These are phyloP conservation scores for Leishmania aethiopica DNA, from an alignment of 208 protist species.

Conservation along the genomic window DNA sequence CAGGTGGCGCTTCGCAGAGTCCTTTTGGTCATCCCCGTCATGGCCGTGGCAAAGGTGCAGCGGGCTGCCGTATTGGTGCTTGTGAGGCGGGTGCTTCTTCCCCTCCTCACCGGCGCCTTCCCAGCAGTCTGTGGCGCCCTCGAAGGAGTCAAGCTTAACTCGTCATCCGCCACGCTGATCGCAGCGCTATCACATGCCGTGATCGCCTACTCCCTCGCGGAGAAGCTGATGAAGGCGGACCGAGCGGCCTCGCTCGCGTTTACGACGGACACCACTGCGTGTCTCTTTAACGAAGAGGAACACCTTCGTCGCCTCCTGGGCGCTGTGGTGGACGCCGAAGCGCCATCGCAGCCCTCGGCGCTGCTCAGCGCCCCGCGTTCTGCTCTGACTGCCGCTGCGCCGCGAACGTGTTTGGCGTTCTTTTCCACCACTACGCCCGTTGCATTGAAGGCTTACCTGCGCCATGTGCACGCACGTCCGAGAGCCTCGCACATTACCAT, in stretches of 20 bases:
- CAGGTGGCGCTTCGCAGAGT: constrained; percentile 12
- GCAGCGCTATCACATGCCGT: background rate
- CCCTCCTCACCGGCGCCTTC: constrained; percentile 6
- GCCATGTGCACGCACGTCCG: background rate
- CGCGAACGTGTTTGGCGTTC: constrained; percentile 5
- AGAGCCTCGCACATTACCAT: constrained; percentile 9
- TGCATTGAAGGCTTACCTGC: constrained; percentile 17
- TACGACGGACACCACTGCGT: background rate
- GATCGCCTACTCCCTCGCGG: background rate
- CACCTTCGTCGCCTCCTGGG: background rate
- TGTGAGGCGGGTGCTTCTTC: constrained; percentile 7
- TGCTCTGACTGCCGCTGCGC: background rate
- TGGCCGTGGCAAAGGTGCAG: constrained; percentile 4
- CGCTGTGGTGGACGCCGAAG: background rate
- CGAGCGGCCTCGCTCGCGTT: background rate
- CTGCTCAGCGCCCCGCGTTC: background rate
- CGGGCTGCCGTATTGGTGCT: background rate
- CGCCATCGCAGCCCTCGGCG: background rate
- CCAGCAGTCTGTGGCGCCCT: background rate
- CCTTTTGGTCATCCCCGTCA: constrained; percentile 8
- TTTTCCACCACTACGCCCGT: constrained; percentile 23
- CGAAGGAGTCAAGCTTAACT: background rate
- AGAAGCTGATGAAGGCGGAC: constrained; percentile 5
- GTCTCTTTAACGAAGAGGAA: constrained; percentile 3
- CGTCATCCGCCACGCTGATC: constrained; percentile 4